Conservation (phyloP, 495 filamentous ascomycete species). For the Xylaria curta region DNA sequence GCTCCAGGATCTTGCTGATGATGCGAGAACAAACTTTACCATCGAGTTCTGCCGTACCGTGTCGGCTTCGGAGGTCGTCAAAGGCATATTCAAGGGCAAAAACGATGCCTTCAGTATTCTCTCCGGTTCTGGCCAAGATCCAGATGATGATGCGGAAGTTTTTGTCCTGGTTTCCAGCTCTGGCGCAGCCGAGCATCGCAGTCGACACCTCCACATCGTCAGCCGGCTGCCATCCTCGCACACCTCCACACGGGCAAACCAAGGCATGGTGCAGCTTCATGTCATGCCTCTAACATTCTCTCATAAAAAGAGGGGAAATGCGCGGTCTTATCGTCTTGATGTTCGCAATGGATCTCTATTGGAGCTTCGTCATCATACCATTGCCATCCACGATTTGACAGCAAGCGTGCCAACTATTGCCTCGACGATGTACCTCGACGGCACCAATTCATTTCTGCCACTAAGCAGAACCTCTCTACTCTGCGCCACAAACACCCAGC, state of each 20-base stretch:
- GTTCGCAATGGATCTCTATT: slow-evolving; percentile 62
- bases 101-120: slow-evolving; percentile 48
- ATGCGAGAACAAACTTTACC: slow-evolving; percentile 35
- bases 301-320: background rate
- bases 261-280: slow-evolving; percentile 40
- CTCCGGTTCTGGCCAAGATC: slow-evolving; percentile 39
- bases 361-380: slow-evolving; percentile 49
- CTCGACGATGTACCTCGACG: slow-evolving; percentile 44
- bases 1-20: slow-evolving; percentile 44
- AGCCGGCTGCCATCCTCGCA: slow-evolving; percentile 43
- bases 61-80: slow-evolving; percentile 48
- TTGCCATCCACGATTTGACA: slow-evolving; percentile 60
- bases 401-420: slow-evolving; percentile 54
- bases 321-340: slow-evolving; percentile 58
- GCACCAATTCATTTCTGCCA: slow-evolving; percentile 57
- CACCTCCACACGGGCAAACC: slow-evolving; percentile 28
- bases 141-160: slow-evolving; percentile 47
- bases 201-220: slow-evolving; percentile 54
- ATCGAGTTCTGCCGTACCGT: slow-evolving; percentile 50
- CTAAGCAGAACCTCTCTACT: slow-evolving; percentile 59
- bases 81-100: slow-evolving; percentile 50
- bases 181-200: slow-evolving; percentile 24
- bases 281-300: slow-evolving; percentile 31
- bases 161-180: slow-evolving; percentile 50
- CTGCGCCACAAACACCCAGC: slow-evolving; percentile 46